A percentile compares a stretch with the other conserved stretches of the same genome.
phyloP scores from a whole-genome alignment of 2,329 filamentous ascomycete species.

The Zasmidium citrigriseum region DNA sequence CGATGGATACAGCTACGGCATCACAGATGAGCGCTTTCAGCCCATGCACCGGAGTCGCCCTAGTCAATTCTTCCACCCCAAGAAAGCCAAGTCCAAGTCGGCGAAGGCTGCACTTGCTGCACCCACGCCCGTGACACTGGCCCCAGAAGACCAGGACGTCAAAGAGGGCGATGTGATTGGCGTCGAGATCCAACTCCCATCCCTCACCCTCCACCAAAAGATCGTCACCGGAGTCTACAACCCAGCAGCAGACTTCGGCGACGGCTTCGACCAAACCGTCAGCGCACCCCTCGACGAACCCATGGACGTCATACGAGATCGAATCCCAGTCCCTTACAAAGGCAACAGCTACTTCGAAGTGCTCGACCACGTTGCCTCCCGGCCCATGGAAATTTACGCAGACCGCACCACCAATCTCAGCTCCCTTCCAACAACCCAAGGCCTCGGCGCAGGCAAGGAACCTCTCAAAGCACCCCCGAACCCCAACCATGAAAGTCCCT shows the following conservation, averaged over 20 bases:
- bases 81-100: conserved; percentile 38
- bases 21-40: conserved; percentile 86
- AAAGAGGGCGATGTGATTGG: conserved; percentile 92
- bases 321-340: conserved; percentile 92
- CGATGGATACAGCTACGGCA: conserved; percentile 89
- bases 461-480: conserved; percentile 61
- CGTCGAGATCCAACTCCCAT: conserved; percentile 86
- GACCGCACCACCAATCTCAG: conserved; percentile 54
- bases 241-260: conserved; percentile 71
- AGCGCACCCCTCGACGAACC: conserved; percentile 48
- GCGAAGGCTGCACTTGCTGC: conserved; percentile 55
- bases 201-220: conserved; percentile 81
- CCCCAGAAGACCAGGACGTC: conserved; percentile 66
- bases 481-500: conserved; percentile 70
- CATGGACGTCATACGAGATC: conserved; percentile 87
- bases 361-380: conserved; percentile 82
- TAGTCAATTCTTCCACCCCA: conserved; percentile 70
- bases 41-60: conserved; percentile 91
- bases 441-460: conserved; percentile 42
- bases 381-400: conserved; percentile 73
- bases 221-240: conserved; percentile 87
- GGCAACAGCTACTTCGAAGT: conserved; percentile 92
- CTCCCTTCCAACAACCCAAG: conserved; percentile 59
- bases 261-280: conserved; percentile 49
- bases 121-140: conserved; percentile 28